Base-by-base conservation (phyloP, 768 basidiomycete species). In the Hypsizygus marmoreus region DNA sequence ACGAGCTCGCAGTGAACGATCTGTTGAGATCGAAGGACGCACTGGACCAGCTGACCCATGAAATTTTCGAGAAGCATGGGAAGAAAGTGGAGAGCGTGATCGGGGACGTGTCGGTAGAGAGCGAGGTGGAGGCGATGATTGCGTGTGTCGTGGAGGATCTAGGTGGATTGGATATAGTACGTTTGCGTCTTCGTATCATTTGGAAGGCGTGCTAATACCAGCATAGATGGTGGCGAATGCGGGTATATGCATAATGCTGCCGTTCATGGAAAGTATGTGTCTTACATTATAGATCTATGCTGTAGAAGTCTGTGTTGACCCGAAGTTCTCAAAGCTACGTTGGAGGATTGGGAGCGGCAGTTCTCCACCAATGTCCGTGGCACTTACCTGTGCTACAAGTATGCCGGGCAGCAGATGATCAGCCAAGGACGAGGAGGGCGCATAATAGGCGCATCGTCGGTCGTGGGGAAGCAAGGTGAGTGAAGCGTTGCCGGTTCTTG, bases 381-480 rank as follows among this genome's bases (percentile, higher is more conserved):
- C 1, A 55, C 60, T 0, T 72, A 72, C 30, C 51, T 74, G 1
- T 72, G 72, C 52, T 74, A 73, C 55, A 68, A 70, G 37, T 62
- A 67, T 40, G 73, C 74, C 4, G 74, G 63, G 4, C 36, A 62
- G 14, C 61, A 65, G 40, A 77, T 77, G 75, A 66, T 75, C 25
- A 58, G 59, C 19, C 74, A 75, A 57, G 71, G 72, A 20, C 53
- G 51, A 3, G 74, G 75, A 5, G 75, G 75, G 0, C 58, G 72
- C 32, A 70, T 76, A 19, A 65, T 76, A 14, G 73, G 74, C 10
- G 72, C 73, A 1, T 67, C 62, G 8, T 78, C 75, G 4, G 48
- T 70, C 0, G 64, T 60, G 1, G 73, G 73, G 16, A 68, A 70
- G 49, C 28, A 40, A 66, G 70, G 70, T 57, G 24, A 10, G 42